Conservation (phyloP, 306 rosid genomes). For the Cucurbita pepo region DNA sequence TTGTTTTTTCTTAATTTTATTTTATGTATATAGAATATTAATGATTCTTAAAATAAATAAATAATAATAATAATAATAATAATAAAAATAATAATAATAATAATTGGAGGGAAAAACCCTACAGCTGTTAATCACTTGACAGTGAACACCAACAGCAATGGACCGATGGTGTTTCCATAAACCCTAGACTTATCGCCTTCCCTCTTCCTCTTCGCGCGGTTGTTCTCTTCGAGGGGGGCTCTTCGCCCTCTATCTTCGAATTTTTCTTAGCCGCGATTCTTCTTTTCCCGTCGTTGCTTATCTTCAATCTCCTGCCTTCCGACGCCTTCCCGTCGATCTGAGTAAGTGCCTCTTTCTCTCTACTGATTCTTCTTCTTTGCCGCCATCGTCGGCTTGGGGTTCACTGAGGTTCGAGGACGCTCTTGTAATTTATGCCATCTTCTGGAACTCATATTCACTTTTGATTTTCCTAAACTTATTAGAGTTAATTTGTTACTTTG, state of each 20-base stretch:
- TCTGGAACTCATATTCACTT: background rate
- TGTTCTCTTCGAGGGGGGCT: constrained; percentile 5
- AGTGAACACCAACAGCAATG: background rate
- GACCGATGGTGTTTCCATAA: background rate
- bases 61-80: no score
- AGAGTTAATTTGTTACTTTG: background rate
- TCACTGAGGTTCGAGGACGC: background rate
- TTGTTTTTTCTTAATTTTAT: no score
- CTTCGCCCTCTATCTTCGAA: background rate
- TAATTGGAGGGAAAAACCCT: background rate
- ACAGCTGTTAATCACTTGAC: background rate
- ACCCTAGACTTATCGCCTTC: constrained; percentile 2
- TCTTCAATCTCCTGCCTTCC: background rate
- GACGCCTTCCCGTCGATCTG: background rate
- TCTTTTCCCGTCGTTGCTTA: background rate
- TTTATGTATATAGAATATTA: no score
- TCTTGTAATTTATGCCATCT: background rate
- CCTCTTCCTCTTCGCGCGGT: background rate
- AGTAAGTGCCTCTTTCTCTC: background rate
- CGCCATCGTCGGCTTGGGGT: background rate
- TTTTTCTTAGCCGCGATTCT: background rate
- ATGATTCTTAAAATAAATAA: no score
- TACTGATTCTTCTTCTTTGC: background rate
- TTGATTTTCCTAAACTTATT: background rate
- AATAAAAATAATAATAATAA: no score